These are phyloP conservation scores for Colletotrichum viniferum DNA, from an alignment of 2,329 filamentous ascomycete genomes.

Conservation along the genomic window DNA sequence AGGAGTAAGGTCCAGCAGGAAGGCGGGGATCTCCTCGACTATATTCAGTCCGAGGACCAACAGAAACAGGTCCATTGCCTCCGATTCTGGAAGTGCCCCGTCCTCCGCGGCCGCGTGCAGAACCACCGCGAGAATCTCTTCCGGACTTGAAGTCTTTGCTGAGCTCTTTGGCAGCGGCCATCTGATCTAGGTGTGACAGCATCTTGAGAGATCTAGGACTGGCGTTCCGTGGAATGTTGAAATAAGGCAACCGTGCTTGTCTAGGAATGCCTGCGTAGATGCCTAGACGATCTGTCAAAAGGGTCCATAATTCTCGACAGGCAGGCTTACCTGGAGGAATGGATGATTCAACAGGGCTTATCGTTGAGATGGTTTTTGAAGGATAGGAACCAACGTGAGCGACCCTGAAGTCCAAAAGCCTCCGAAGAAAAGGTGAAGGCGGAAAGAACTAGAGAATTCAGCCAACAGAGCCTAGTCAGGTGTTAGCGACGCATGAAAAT, in stretches of 20 bases:
- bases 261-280: background rate
- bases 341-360: background rate
- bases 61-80: background rate
- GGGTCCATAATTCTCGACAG: background rate
- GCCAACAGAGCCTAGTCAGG: background rate
- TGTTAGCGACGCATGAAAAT: background rate
- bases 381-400: background rate
- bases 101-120: background rate
- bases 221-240: background rate
- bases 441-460: background rate
- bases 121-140: background rate
- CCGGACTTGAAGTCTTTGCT: background rate
- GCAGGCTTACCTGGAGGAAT: background rate
- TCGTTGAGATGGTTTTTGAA: background rate
- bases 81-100: background rate
- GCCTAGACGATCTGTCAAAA: background rate
- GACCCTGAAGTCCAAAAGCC: background rate
- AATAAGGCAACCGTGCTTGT: background rate
- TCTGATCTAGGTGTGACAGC: background rate
- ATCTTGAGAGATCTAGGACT: background rate
- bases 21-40: background rate
- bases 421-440: background rate
- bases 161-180: background rate
- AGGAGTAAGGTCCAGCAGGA: background rate
- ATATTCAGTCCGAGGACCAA: background rate